Conservation (phyloP, 2,329 filamentous ascomycete genomes). For the Botryotinia globosa region DNA sequence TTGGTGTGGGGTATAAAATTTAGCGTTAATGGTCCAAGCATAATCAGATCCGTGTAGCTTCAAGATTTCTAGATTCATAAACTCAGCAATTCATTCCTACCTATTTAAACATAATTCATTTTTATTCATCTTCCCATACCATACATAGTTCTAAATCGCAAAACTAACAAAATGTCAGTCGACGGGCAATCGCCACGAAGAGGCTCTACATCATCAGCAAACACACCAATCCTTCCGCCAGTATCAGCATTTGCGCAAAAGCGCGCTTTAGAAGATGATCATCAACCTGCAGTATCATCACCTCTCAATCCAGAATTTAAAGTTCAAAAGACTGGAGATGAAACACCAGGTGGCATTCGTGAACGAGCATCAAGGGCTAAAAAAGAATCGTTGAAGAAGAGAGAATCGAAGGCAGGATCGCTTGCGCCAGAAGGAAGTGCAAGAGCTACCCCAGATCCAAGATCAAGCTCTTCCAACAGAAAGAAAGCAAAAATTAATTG, state of each 20-base stretch:
- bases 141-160: not conserved
- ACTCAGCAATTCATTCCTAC: conserved; percentile 1
- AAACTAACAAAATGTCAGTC: conserved; percentile 14
- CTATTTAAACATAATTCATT: not conserved
- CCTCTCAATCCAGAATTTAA: conserved; percentile 68
- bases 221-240: conserved; percentile 41
- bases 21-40: not conserved
- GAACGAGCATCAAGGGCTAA: conserved; percentile 49
- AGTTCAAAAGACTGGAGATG: conserved; percentile 41
- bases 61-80: conserved; percentile 7
- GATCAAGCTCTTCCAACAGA: conserved; percentile 36
- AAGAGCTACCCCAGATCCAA: conserved; percentile 57
- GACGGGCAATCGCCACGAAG: conserved; percentile 17
- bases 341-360: conserved; percentile 32
- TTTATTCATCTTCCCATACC: not conserved
- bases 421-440: conserved; percentile 47
- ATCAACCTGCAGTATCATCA: conserved; percentile 68
- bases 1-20: not conserved
- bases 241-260: conserved; percentile 58
- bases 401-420: conserved; percentile 55
- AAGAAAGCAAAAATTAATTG: conserved; percentile 41
- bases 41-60: not conserved
- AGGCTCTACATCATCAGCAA: conserved; percentile 12
- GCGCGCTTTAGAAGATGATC: conserved; percentile 64
- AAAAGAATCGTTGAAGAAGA: conserved; percentile 67